These are phyloP conservation scores for Hymenoscyphus linearis DNA, from an alignment of 2,329 filamentous ascomycete species.

Conservation along the genomic window DNA sequence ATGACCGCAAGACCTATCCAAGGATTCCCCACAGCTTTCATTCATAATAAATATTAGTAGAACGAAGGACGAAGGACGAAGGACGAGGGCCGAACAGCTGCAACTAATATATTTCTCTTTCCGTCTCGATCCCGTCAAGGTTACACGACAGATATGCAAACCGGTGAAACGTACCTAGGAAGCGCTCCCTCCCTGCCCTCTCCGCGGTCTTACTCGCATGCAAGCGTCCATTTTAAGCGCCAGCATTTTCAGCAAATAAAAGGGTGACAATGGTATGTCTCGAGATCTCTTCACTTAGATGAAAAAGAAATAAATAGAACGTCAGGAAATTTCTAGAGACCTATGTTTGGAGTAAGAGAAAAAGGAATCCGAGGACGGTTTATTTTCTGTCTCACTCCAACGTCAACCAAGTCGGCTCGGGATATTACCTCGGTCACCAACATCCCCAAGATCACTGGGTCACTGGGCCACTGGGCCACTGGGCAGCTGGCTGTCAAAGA, in stretches of 20 bases:
- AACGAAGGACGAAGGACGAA: neutral
- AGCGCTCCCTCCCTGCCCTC: no score
- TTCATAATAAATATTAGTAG: neutral
- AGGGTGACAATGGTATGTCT: neutral
- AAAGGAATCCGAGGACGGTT: no score
- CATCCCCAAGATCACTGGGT: neutral
- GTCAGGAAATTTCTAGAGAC: neutral
- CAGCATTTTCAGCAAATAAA: neutral
- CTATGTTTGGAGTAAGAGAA: neutral
- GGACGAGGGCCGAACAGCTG: neutral
- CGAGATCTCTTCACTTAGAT: neutral
- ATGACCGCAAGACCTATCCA: neutral
- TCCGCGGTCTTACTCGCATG: neutral
- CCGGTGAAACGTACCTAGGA: neutral
- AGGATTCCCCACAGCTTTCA: neutral
- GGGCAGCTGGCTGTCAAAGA: neutral
- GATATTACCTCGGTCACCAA: neutral
- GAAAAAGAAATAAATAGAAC: no score
- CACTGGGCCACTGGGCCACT: neutral
- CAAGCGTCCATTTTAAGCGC: neutral
- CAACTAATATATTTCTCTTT: neutral
- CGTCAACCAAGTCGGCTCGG: no score
- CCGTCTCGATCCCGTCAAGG: neutral
- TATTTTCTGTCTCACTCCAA: no score
- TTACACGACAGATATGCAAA: neutral